These are phyloP conservation scores for Microdochium bolleyi DNA, from an alignment of 2,329 filamentous ascomycete genomes.

Conservation along the genomic window DNA sequence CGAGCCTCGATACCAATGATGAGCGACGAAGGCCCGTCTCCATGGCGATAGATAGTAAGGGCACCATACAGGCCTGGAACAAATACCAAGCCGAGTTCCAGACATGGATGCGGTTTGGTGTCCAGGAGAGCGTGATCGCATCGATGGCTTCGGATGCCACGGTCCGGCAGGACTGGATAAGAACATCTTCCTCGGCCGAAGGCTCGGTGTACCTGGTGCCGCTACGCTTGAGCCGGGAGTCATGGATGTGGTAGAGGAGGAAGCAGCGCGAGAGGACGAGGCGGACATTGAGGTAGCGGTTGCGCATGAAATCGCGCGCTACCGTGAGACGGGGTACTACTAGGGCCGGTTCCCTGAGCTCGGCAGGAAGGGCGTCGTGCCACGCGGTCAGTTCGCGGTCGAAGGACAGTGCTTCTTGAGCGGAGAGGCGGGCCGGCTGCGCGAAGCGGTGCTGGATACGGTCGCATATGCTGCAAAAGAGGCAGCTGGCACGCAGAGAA, in stretches of 20 bases:
- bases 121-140: slow-evolving; percentile 21
- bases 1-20: background rate
- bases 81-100: slow-evolving; percentile 23
- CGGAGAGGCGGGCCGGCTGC: slow-evolving; percentile 13
- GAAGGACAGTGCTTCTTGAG: slow-evolving; percentile 14
- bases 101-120: slow-evolving; percentile 20
- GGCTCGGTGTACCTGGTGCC: slow-evolving; percentile 2
- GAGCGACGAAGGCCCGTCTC: slow-evolving; percentile 5
- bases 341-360: slow-evolving; percentile 10
- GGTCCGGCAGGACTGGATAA: slow-evolving; percentile 14
- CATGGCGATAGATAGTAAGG: slow-evolving; percentile 18
- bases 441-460: slow-evolving; percentile 20
- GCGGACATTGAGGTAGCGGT: slow-evolving; percentile 19
- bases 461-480: slow-evolving; percentile 20
- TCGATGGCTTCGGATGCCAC: slow-evolving; percentile 20
- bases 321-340: slow-evolving; percentile 15
- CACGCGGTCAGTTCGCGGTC: slow-evolving; percentile 17
- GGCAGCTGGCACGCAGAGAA: slow-evolving; percentile 15
- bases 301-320: slow-evolving; percentile 18
- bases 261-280: slow-evolving; percentile 14
- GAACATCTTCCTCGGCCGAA: slow-evolving; percentile 11
- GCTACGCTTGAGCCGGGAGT: slow-evolving; percentile 4
- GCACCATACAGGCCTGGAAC: slow-evolving; percentile 22
- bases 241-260: slow-evolving; percentile 13
- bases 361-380: slow-evolving; percentile 13